Base-by-base conservation (phyloP, 2,329 filamentous ascomycete genomes). In the Herpotrichia juniperi region DNA sequence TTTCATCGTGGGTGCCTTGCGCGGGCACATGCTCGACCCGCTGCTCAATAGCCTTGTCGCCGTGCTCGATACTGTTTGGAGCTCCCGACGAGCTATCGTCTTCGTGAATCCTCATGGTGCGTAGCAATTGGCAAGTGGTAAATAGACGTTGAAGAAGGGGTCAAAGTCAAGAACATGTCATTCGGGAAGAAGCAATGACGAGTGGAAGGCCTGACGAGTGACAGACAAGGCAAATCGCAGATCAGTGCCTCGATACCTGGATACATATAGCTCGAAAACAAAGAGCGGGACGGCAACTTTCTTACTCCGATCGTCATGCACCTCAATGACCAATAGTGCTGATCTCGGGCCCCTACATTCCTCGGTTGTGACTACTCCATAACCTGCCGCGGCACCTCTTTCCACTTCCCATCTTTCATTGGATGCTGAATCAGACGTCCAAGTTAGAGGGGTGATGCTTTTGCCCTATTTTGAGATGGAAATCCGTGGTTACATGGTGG, bases 21-120 rank as follows among this genome's bases (percentile, higher is more conserved):
- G n/a, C n/a, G n/a, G n/a, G n/a, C 4, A 40, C 19, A 21, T 21
- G 37, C 37, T 37, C 34, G 34, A 37, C 16, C 34, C 21, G 7
- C n/a, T 40, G 37, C 19, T 17, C 37, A 12, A 24, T 21, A 3
- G 37, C 37, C 37, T 40, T 40, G 12, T 40, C 37, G 4, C 26
- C 42, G 39, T 24, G 39, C 4, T 32, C 31, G 2, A 28, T 25
- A 17, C 46, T 42, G 22, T 42, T 22, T 22, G 35, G 35, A 8
- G 4, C 46, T 19, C 35, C 46, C 10, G 28, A 28, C n/a, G 46
- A 49, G 35, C 25, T 43, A 11, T 49, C 26, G 21, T 49, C 35
- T 35, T 19, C 28, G 12, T 42, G 46, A n/a, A 6, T 30, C 26
- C 26, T 24, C 46, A 49, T 49, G 35, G 25, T 26, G 37, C 16